A percentile compares a stretch with the other conserved stretches of the same genome.
These are phyloP conservation scores for Aspergillus texensis DNA, from an alignment of 2,329 filamentous ascomycete species.

Conservation along the genomic window DNA sequence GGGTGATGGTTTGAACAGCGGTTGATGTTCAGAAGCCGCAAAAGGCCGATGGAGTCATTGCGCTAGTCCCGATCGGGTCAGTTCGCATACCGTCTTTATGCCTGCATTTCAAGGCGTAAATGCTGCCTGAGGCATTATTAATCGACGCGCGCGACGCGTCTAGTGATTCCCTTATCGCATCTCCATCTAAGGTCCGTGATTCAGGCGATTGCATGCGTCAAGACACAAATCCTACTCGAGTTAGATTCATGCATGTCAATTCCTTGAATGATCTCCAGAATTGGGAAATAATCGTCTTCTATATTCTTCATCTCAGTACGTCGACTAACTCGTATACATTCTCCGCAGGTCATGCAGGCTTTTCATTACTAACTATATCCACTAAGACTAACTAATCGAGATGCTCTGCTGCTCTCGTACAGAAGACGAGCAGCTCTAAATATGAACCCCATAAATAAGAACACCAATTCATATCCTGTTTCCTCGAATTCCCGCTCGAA, in stretches of 20 bases:
- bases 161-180: conserved; percentile 18
- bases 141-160: conserved; percentile 38
- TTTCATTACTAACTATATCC: conserved; percentile 8
- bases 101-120: conserved; percentile 25
- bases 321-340: background rate
- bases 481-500: conserved; percentile 58
- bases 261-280: background rate
- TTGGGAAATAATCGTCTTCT: background rate
- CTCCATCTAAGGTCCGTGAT: conserved; percentile 7
- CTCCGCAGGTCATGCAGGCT: background rate
- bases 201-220: conserved; percentile 10
- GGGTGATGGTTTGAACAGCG: conserved; percentile 32
- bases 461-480: conserved; percentile 38
- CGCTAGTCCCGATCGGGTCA: conserved; percentile 33
- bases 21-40: conserved; percentile 43
- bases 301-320: background rate
- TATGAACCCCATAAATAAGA: conserved; percentile 29
- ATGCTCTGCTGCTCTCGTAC: conserved; percentile 29
- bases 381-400: conserved; percentile 18
- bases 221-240: conserved; percentile 2
- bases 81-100: conserved; percentile 28
- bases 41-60: conserved; percentile 38
- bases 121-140: conserved; percentile 28
- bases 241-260: background rate
- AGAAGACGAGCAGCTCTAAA: conserved; percentile 18